Percentiles rank a stretch among this genome's conserved stretches.
phyloP scores from a whole-genome alignment of 1,284 basidiomycete genomes.

The Agaricales sp. region DNA sequence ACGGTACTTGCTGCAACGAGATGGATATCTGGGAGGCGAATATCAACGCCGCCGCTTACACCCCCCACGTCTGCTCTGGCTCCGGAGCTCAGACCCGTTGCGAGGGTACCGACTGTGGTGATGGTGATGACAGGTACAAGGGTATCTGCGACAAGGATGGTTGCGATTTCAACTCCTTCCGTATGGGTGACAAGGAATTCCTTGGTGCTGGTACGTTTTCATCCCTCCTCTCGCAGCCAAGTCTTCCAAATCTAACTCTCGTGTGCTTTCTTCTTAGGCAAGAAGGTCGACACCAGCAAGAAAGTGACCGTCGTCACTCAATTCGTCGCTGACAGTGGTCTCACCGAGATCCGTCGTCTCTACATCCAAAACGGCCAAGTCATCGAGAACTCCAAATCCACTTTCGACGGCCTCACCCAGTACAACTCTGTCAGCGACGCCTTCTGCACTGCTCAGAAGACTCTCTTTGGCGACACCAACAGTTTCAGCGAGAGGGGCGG shows the following conservation, averaged over 20 bases:
- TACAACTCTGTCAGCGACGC: constrained; percentile 28
- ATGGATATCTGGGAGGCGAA: constrained; percentile 56
- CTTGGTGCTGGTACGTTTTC: constrained; percentile 25
- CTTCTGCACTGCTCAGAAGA: constrained; percentile 33
- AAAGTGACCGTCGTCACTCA: constrained; percentile 34
- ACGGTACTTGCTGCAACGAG: constrained; percentile 45
- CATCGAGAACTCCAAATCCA: constrained; percentile 37
- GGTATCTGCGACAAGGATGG: constrained; percentile 31
- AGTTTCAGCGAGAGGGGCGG: constrained; percentile 34
- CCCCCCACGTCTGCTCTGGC: constrained; percentile 38
- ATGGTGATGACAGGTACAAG: constrained; percentile 18
- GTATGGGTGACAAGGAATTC: constrained; percentile 32
- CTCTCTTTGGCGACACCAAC: constrained; percentile 32
- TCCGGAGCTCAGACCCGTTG: constrained; percentile 25
- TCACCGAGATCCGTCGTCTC: constrained; percentile 42
- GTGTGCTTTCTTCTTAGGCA: not conserved
- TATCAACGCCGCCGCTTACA: constrained; percentile 35
- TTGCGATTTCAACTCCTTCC: constrained; percentile 40
- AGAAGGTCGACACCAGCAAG: constrained; percentile 24
- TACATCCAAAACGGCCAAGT: constrained; percentile 44
- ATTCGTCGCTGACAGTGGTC: constrained; percentile 32
- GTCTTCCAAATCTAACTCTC: not conserved
- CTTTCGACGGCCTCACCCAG: constrained; percentile 27
- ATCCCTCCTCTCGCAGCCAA: not conserved
- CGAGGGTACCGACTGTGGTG: constrained; percentile 22